A percentile compares a stretch with the other conserved stretches of the same genome.
These are phyloP conservation scores for Priceomyces carsonii DNA, from an alignment of 805 yeast genomes.

Conservation along the genomic window DNA sequence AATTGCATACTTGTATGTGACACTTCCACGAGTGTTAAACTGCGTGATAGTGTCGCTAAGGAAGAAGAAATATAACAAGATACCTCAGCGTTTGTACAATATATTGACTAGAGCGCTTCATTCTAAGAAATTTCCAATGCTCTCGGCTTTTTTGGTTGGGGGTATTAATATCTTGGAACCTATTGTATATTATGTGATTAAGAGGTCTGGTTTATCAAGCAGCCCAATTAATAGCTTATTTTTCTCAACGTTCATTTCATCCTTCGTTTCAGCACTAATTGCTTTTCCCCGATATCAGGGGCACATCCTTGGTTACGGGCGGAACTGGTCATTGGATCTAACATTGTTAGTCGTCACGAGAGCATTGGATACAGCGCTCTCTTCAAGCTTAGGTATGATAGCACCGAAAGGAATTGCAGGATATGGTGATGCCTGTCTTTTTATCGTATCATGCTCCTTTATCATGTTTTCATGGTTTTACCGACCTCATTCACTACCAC, in stretches of 20 bases:
- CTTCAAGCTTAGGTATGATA: slow-evolving; percentile 15
- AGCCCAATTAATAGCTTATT: slow-evolving; percentile 8
- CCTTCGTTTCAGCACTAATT: slow-evolving; percentile 26
- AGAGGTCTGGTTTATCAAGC: not conserved
- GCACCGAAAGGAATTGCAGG: slow-evolving; percentile 5
- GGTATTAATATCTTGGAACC: slow-evolving; percentile 33
- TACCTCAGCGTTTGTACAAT: slow-evolving; percentile 17
- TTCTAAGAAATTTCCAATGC: slow-evolving; percentile 33
- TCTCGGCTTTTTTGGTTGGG: slow-evolving; percentile 33
- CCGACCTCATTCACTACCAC: slow-evolving; percentile 42
- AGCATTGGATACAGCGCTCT: slow-evolving; percentile 33
- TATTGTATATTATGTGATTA: slow-evolving; percentile 12
- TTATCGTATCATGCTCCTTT: slow-evolving; percentile 27
- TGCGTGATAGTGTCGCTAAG: slow-evolving; percentile 15
- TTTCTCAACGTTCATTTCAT: slow-evolving; percentile 21
- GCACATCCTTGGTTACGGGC: slow-evolving; percentile 26
- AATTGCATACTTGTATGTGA: slow-evolving; percentile 34
- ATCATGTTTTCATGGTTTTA: slow-evolving; percentile 42
- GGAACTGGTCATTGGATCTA: slow-evolving; percentile 35
- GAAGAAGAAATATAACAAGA: slow-evolving; percentile 13
- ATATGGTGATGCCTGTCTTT: slow-evolving; percentile 30
- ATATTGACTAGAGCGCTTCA: slow-evolving; percentile 25
- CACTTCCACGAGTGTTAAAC: slow-evolving; percentile 29
- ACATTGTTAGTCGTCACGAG: slow-evolving; percentile 37
- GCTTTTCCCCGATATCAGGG: slow-evolving; percentile 34